Evolutionary conservation across 345 rosid species (phyloP), one percentile per base, ranked within the genome.

Genomic region (Camelina hispida): DNA sequence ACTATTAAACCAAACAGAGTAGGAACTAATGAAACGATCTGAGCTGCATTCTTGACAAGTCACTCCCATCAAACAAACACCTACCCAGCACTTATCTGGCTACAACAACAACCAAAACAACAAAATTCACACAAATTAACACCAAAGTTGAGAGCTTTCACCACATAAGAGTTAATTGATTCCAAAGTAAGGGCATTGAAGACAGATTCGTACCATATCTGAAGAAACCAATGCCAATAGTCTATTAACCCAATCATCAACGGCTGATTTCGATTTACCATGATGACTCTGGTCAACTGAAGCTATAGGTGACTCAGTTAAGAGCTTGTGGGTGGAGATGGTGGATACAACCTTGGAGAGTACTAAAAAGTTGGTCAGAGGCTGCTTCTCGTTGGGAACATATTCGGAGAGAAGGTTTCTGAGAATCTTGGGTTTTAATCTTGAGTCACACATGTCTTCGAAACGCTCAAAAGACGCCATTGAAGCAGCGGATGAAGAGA

Each of bases 61-160:
- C 71, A 92, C 75, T 62, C 96, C 97, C 16, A 95, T 75, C 78
- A 95, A 82, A 79, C 84, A 80, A 47, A 90, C 84, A 67, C 97
- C 98, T 12, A 83, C 88, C 91, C 92, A 86, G 63, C 96, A 87
- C 78, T 86, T 89, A 85, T 90, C 92, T 85, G 93, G 88, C 98
- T 94, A 79, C 1, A 85, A 18, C 70, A 23, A 42, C 72, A 79
- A 57, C 2, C 55, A 32, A 42, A 59, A 13, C 16, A 12, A 10
- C 14, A 18, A 38, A 1, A 28, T n/a, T 9, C 13, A n/a, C 52
- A 34, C 32, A 51, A 0, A 47, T 6, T 18, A 43, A 20, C 47
- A 74, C 42, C 34, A 23, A 64, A 50, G 55, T 25, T 43, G 14
- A 66, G 0, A 62, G 12, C 54, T 48, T 69, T 68, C 60, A 44